These are phyloP conservation scores for Capronia coronata DNA, from an alignment of 2,329 filamentous ascomycete species.

Conservation along the genomic window DNA sequence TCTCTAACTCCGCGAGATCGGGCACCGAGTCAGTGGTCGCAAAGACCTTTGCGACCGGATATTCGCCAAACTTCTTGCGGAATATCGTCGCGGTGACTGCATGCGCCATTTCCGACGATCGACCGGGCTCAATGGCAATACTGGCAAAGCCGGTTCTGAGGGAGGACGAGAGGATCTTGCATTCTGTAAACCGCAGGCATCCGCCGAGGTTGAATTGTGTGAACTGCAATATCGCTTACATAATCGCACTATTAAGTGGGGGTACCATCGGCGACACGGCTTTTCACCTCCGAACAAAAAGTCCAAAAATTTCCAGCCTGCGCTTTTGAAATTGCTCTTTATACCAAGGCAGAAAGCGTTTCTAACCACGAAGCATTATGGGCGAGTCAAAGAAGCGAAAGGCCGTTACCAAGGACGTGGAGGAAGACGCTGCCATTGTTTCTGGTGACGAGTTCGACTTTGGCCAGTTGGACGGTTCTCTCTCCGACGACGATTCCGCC, in stretches of 20 bases:
- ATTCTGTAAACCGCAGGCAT: background rate
- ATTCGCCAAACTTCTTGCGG: slow-evolving; percentile 6
- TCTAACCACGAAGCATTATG: slow-evolving; percentile 12
- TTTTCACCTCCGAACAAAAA: slow-evolving; percentile 1
- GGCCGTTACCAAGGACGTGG: slow-evolving; percentile 50
- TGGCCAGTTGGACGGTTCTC: slow-evolving; percentile 38
- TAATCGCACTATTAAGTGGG: background rate
- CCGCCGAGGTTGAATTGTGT: background rate
- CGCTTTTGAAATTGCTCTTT: background rate
- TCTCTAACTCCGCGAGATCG: slow-evolving; percentile 11
- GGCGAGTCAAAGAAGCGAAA: slow-evolving; percentile 55
- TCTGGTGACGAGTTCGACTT: slow-evolving; percentile 56
- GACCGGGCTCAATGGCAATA: no score
- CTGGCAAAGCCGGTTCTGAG: no score
- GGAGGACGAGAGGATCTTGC: no score
- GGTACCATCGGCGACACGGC: background rate
- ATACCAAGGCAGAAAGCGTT: background rate
- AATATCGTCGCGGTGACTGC: background rate
- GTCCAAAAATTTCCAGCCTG: slow-evolving; percentile 4
- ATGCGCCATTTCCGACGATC: background rate
- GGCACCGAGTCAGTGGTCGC: slow-evolving; percentile 16
- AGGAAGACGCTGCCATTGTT: slow-evolving; percentile 44
- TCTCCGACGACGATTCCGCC: slow-evolving; percentile 39
- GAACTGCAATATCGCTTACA: background rate
- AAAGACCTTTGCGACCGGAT: slow-evolving; percentile 18